These are phyloP conservation scores for Ustilago cynodontis DNA, from an alignment of 1,284 basidiomycete species.

Conservation along the genomic window DNA sequence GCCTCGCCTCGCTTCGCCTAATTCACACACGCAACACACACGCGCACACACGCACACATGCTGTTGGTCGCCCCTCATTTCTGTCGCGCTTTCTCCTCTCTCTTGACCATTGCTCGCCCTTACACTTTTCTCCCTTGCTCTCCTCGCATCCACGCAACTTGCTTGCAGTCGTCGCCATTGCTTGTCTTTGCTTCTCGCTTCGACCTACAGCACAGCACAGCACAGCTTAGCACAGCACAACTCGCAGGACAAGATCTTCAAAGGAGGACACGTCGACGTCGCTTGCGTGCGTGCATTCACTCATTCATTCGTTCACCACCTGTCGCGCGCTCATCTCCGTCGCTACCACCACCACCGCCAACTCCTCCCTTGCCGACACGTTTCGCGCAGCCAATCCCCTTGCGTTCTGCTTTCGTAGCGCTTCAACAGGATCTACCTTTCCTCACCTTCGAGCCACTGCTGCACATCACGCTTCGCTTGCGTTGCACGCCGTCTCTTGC, in stretches of 20 bases:
- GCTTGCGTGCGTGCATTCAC: not conserved
- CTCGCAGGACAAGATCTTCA: not conserved
- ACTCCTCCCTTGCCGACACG: not conserved
- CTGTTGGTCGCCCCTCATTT: not conserved
- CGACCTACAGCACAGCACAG: not conserved
- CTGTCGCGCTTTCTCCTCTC: not conserved
- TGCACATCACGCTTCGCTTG: not conserved
- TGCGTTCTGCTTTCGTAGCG: not conserved
- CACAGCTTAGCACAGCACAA: too few species aligned
- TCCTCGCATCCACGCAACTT: slow-evolving; percentile 5
- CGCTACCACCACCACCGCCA: not conserved
- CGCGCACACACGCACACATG: slow-evolving; percentile 15
- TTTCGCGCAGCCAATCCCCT: not conserved
- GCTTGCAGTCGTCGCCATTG: slow-evolving; percentile 2
- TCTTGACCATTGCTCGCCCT: not conserved
- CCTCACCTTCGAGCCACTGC: not conserved
- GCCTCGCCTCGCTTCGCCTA: not conserved
- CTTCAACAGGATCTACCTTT: not conserved
- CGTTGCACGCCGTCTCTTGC: slow-evolving; percentile 3
- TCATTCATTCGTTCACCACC: not conserved
- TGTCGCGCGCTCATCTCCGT: slow-evolving; percentile 5
- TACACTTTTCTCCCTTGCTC: not conserved
- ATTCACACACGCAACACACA: slow-evolving; percentile 5
- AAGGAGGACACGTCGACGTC: slow-evolving; percentile 1
- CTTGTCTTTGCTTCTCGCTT: slow-evolving; percentile 1